These are phyloP conservation scores for Verticillium longisporum DNA, from an alignment of 2,329 filamentous ascomycete genomes.

Conservation along the genomic window DNA sequence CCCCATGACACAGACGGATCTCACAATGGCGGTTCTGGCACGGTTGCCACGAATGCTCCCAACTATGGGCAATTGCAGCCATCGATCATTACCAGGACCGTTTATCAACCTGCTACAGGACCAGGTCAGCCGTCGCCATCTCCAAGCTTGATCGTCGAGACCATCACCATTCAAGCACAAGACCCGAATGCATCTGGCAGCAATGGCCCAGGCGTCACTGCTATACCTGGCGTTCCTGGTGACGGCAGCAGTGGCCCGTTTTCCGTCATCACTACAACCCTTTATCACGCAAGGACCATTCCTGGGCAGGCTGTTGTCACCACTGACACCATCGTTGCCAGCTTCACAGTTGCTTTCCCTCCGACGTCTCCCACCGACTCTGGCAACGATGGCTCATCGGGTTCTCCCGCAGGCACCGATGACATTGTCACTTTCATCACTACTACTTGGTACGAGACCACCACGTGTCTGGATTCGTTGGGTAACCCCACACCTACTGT, in stretches of 20 bases:
- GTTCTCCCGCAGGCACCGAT: not conserved
- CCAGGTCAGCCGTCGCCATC: not conserved
- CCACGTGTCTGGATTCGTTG: not conserved
- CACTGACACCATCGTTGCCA: slow-evolving; percentile 11
- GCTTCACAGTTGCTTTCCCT: slow-evolving; percentile 18
- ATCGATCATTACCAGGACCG: slow-evolving; percentile 1
- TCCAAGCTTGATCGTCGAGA: not conserved
- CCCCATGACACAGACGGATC: not conserved
- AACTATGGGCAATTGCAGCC: not conserved
- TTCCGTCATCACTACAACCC: slow-evolving; percentile 9
- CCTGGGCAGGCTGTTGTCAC: slow-evolving; percentile 2
- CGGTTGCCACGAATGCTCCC: not conserved
- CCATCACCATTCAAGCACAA: not conserved
- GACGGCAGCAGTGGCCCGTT: not conserved
- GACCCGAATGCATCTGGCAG: not conserved
- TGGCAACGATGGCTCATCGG: slow-evolving; percentile 1
- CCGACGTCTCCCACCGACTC: slow-evolving; percentile 6
- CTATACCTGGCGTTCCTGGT: not conserved
- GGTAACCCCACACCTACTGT: not conserved
- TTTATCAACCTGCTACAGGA: not conserved
- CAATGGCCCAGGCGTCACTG: not conserved
- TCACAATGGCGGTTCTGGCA: not conserved
- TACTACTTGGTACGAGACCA: slow-evolving; percentile 1
- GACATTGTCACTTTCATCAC: not conserved
- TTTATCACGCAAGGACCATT: slow-evolving; percentile 5